Evolutionary conservation across 2,329 filamentous ascomycete genomes (phyloP).

Genomic region (Cucurbitaria berberidis): DNA sequence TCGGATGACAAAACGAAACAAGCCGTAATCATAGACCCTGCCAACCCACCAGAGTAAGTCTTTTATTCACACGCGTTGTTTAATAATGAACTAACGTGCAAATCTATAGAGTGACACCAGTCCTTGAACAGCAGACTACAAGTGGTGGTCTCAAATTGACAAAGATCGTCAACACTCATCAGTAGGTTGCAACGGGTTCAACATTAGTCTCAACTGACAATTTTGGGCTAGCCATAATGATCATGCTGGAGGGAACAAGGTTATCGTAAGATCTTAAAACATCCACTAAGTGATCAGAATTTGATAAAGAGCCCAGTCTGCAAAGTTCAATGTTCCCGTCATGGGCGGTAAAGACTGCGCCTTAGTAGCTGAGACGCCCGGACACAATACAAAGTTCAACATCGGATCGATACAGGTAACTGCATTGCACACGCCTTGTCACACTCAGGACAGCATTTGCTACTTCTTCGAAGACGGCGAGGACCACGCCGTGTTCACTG

Average conservation of each 20-base stretch:
- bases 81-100: neutral
- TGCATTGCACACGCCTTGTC: conserved; percentile 93
- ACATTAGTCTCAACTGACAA: conserved; percentile 5
- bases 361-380: conserved; percentile 77
- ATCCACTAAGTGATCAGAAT: neutral
- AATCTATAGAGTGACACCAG: conserved; percentile 61
- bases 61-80: neutral
- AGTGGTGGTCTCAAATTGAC: conserved; percentile 79
- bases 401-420: conserved; percentile 84
- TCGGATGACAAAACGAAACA: conserved; percentile 58
- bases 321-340: conserved; percentile 71
- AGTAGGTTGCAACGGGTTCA: conserved; percentile 64
- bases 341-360: conserved; percentile 89
- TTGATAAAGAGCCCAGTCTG: conserved; percentile 51
- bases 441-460: conserved; percentile 98
- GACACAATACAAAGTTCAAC: conserved; percentile 77
- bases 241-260: conserved; percentile 88
- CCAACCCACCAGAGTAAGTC: conserved; percentile 76
- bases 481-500: conserved; percentile 85
- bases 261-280: conserved; percentile 65
- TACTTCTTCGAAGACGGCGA: conserved; percentile 85
- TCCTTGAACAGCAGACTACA: conserved; percentile 74
- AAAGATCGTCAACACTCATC: conserved; percentile 94
- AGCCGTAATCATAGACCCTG: conserved; percentile 75
- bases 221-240: conserved; percentile 77